Percentiles rank a stretch among this genome's conserved stretches.
Conservation (phyloP, 2,329 filamentous ascomycete genomes). For the Pseudocercospora musae region DNA sequence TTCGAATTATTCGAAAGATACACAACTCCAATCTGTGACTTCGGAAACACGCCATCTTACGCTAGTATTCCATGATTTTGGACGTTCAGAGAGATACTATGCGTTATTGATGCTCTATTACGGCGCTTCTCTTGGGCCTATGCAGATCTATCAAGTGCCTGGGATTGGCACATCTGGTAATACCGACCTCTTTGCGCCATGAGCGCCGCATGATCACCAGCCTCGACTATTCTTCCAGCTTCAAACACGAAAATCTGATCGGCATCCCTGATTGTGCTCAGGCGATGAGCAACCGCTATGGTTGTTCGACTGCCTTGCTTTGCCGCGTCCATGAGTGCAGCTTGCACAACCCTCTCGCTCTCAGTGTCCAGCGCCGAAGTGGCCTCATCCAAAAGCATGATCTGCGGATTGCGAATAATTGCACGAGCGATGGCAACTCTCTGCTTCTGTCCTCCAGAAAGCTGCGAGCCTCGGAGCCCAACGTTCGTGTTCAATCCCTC, state of each 20-base stretch:
- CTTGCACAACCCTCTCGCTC: slow-evolving; percentile 63
- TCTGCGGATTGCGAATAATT: slow-evolving; percentile 49
- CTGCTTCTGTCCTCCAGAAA: slow-evolving; percentile 56
- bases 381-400: slow-evolving; percentile 59
- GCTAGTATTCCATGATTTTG: no score
- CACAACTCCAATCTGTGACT: neutral
- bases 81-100: no score
- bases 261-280: slow-evolving; percentile 37
- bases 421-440: slow-evolving; percentile 55
- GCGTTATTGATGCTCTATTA: no score
- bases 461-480: slow-evolving; percentile 47
- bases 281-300: slow-evolving; percentile 41
- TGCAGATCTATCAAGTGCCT: slow-evolving; percentile 37
- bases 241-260: slow-evolving; percentile 41
- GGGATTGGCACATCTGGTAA: slow-evolving; percentile 42
- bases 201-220: slow-evolving; percentile 40
- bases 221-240: slow-evolving; percentile 38
- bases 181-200: slow-evolving; percentile 39
- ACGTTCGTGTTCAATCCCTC: slow-evolving; percentile 50
- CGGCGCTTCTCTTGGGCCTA: neutral
- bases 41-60: no score
- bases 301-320: slow-evolving; percentile 48
- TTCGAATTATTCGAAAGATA: neutral
- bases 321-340: slow-evolving; percentile 58
- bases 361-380: slow-evolving; percentile 61